Conservation (phyloP, 768 basidiomycete genomes). For the Leccinum pellstonianum region DNA sequence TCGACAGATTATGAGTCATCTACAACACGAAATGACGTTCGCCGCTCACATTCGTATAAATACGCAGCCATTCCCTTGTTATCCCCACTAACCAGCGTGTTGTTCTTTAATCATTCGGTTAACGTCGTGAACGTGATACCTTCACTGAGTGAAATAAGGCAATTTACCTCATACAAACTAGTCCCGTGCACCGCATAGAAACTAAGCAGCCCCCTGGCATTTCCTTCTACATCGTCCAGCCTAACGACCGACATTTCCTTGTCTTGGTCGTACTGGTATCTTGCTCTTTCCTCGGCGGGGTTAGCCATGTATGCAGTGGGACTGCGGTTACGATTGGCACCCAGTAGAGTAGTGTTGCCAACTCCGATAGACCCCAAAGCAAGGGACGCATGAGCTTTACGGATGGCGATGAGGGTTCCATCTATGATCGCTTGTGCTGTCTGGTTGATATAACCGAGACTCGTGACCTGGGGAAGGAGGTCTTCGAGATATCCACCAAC, state of each 20-base stretch:
- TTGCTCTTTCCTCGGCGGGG: constrained; percentile 64
- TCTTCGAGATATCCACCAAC: constrained; percentile 81
- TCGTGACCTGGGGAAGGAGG: constrained; percentile 72
- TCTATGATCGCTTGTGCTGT: constrained; percentile 70
- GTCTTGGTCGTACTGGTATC: constrained; percentile 70
- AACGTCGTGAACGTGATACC: neutral
- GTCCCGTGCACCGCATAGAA: constrained; percentile 83
- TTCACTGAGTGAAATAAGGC: neutral
- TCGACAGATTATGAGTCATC: neutral
- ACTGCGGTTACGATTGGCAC: constrained; percentile 72
- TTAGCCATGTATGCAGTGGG: constrained; percentile 78
- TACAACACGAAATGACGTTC: too few relatives aligned
- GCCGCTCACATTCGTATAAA: constrained; percentile 62
- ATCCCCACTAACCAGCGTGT: constrained; percentile 76
- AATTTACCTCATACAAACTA: constrained; percentile 64
- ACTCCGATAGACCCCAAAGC: constrained; percentile 56
- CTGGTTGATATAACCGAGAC: constrained; percentile 70
- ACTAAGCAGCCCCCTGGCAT: constrained; percentile 63
- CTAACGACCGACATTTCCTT: constrained; percentile 68
- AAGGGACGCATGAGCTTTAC: constrained; percentile 62
- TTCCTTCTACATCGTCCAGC: constrained; percentile 59
- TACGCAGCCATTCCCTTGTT: constrained; percentile 88
- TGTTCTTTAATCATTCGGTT: constrained; percentile 50
- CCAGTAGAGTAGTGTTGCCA: constrained; percentile 67
- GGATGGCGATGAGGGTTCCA: constrained; percentile 68